Evolutionary conservation across 768 basidiomycete genomes (phyloP), one percentile per base, ranked within the genome.

Genomic region (Myochromella boudieri): DNA sequence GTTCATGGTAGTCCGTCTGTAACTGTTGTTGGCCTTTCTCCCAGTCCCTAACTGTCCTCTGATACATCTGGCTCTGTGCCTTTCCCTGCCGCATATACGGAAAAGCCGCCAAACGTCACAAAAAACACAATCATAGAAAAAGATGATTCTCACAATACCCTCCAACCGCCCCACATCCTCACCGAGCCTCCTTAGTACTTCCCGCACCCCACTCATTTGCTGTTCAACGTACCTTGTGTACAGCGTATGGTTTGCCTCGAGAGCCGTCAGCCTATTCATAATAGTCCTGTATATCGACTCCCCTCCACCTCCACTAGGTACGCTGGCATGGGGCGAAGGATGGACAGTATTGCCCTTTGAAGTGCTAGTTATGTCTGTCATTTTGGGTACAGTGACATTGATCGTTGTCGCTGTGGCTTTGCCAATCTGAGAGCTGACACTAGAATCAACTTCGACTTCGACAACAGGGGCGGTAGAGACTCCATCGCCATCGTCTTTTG

Each of bases 271-370:
- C 6, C 94, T 85, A 56, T 97, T 95, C 83, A 95, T 95, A 55
- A 98, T 99, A 10, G 87, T 91, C 6, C 93, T 86, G 58, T 97
- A 98, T 54, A 99, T 94, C 1, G 92, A 95, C 63, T 99, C 97
- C 18, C 90, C 91, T 10, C 78, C 75, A 0, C 66, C 54, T 6
- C 58, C 58, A 43, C 27, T 53, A 37, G 32, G 63, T 33, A 38
- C 60, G n/a, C n/a, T n/a, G n/a, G n/a, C n/a, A n/a, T n/a, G n/a
- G n/a, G n/a, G n/a, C n/a, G n/a, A n/a, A n/a, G n/a, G n/a, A n/a
- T n/a, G n/a, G n/a, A n/a, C n/a, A n/a, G n/a, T n/a, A n/a, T n/a
- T n/a, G n/a, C n/a, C n/a, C n/a, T n/a, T n/a, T n/a, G n/a, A n/a
- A n/a, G n/a, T n/a, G n/a, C n/a, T n/a, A n/a, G n/a, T n/a, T n/a